These are phyloP conservation scores for Penicillium cinerascens DNA, from an alignment of 495 filamentous ascomycete genomes.

Conservation along the genomic window DNA sequence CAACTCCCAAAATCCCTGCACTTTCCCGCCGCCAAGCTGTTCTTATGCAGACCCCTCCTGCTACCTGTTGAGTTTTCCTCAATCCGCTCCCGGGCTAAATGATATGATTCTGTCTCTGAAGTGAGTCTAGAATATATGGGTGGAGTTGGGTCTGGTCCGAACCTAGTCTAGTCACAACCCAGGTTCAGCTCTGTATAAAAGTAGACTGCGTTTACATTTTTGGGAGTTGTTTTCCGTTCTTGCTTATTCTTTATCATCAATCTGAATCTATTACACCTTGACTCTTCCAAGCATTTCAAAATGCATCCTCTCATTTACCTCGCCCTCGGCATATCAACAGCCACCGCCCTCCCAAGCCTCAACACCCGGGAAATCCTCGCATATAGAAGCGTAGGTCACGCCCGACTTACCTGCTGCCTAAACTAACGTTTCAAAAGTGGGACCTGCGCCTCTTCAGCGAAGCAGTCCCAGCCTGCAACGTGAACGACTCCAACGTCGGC, in stretches of 20 bases:
- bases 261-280: background rate
- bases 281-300: background rate
- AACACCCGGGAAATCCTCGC: constrained; percentile 11
- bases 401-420: background rate
- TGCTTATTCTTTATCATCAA: background rate
- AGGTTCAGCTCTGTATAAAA: background rate
- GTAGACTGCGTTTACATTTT: background rate
- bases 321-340: constrained; percentile 1
- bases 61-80: background rate
- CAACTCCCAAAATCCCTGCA: background rate
- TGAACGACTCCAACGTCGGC: constrained; percentile 19
- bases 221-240: background rate
- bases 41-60: constrained; percentile 8
- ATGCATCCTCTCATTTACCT: constrained; percentile 4
- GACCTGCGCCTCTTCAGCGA: constrained; percentile 27
- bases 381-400: constrained; percentile 19
- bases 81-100: background rate
- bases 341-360: constrained; percentile 4
- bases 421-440: constrained; percentile 18
- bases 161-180: background rate
- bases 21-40: constrained; percentile 6
- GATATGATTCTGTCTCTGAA: background rate
- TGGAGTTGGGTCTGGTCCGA: background rate
- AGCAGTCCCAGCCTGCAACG: constrained; percentile 20
- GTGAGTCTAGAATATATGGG: background rate